Base-by-base conservation (phyloP, 2,329 filamentous ascomycete species). In the Ceratocystis diversiconidia region DNA sequence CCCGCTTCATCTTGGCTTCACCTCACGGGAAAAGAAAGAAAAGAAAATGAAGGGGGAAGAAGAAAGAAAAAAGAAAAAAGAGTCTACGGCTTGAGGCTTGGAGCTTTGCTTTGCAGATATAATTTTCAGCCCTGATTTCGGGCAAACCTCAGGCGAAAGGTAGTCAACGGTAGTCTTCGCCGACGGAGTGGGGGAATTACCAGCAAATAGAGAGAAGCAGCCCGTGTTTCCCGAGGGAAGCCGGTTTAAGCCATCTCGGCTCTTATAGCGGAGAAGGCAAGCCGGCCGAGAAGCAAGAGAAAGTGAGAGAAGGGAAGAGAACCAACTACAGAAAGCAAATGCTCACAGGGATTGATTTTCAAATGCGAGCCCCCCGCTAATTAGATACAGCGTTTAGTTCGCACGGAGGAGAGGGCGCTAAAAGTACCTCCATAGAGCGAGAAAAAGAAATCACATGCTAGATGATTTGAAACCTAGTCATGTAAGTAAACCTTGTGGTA, bases 201-300 rank as follows among this genome's bases (percentile, higher is more conserved):
- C 36, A 41, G 55, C 17, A 17, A 15, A 32, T 28, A n/a, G 15
- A 59, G 17, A 7, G n/a, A 30, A 17, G 17, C 12, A 36, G 36
- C 1, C 55, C 55, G 55, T 32, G 25, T 59, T 59, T 59, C 55
- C 55, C 55, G 55, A 59, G 55, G 55, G 55, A 59, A 59, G 55
- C 55, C 55, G 55, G 55, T 36, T 59, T 32, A 59, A 59, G 55
- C 25, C 55, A 59, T 59, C 8, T 30, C 30, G 17, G 30, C 30
- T 28, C 7, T 57, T 5, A 22, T 10, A 15, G 28, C 28, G 6
- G 30, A 19, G 7, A 36, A 59, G 32, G 55, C 28, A n/a, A 59
- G 55, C 55, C 55, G 55, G 55, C 28, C 55, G 55, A 59, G 30
- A 59, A 30, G 15, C 17, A n/a, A 2, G 28, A 59, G 55, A 57